phyloP scores from a whole-genome alignment of 495 filamentous ascomycete genomes.

The Pseudevernia furfuracea region DNA sequence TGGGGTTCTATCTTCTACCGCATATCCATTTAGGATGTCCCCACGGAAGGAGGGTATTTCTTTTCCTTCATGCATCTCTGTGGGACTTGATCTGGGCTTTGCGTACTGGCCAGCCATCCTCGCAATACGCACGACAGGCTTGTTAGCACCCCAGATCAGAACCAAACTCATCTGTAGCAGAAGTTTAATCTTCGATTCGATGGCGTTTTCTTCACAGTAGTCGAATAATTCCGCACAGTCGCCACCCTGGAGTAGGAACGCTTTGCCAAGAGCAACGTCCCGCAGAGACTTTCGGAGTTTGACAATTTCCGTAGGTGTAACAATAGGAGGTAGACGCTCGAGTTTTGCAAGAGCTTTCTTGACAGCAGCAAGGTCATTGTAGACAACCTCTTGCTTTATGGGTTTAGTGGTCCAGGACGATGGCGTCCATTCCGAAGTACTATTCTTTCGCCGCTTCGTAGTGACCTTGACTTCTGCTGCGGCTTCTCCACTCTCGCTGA shows the following conservation, averaged over 20 bases:
- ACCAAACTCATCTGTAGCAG: conserved; percentile 93
- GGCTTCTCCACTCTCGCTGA: conserved; percentile 21
- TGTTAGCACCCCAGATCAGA: conserved; percentile 82
- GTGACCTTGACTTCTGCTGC: conserved; percentile 23
- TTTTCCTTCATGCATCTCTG: conserved; percentile 69
- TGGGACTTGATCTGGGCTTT: conserved; percentile 85
- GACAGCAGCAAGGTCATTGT: conserved; percentile 59
- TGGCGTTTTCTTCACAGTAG: conserved; percentile 83
- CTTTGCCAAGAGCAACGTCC: conserved; percentile 85
- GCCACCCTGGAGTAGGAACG: conserved; percentile 89
- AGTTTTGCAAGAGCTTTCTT: conserved; percentile 62
- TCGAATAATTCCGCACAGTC: conserved; percentile 97
- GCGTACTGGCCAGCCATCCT: conserved; percentile 97
- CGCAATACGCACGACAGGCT: conserved; percentile 88
- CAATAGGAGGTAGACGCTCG: conserved; percentile 72
- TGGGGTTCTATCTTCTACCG: conserved; percentile 56
- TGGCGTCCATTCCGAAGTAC: conserved; percentile 41
- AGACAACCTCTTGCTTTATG: conserved; percentile 82
- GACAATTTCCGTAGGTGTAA: conserved; percentile 69
- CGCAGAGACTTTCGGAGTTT: conserved; percentile 66
- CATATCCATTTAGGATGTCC: conserved; percentile 89
- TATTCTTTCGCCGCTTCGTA: conserved; percentile 14
- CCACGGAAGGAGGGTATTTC: conserved; percentile 86
- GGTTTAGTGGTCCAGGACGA: conserved; percentile 84
- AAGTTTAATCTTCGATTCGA: conserved; percentile 94